Conservation (phyloP, 169 alveolate genomes). For the Plasmodium vivax region DNA sequence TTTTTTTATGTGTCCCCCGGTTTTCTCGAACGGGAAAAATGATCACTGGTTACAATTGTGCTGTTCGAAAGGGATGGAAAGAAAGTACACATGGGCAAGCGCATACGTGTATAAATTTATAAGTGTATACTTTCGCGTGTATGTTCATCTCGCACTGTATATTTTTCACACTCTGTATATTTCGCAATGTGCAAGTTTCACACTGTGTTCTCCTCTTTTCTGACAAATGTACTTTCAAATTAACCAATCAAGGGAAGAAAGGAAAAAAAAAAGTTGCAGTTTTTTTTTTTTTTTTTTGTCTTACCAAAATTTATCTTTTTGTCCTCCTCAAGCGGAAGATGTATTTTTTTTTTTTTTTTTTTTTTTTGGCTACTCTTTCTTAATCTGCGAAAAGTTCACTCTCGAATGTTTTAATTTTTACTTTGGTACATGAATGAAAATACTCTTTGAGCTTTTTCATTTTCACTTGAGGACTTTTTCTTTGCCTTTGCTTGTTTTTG, state of each 20-base stretch:
- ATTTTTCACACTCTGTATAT: neutral
- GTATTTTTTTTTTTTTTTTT: neutral
- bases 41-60: neutral
- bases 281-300: neutral
- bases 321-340: slow-evolving; percentile 20
- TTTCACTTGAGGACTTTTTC: neutral
- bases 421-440: neutral
- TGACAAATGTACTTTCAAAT: neutral
- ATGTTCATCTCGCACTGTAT: neutral
- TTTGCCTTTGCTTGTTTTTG: neutral
- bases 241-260: neutral
- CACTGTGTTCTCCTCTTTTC: neutral
- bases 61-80: neutral
- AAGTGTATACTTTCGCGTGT: neutral
- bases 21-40: neutral
- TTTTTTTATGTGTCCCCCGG: slow-evolving; percentile 20
- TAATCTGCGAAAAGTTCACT: neutral
- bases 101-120: neutral
- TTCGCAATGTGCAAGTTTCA: neutral
- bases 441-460: neutral
- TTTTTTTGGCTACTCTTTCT: neutral
- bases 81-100: neutral
- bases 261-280: neutral
- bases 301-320: slow-evolving; percentile 16
- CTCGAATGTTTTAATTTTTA: slow-evolving; percentile 25